Percentiles rank a stretch among this genome's conserved stretches.
Conservation (phyloP, 768 basidiomycete species). For the Royoungia palumana region DNA sequence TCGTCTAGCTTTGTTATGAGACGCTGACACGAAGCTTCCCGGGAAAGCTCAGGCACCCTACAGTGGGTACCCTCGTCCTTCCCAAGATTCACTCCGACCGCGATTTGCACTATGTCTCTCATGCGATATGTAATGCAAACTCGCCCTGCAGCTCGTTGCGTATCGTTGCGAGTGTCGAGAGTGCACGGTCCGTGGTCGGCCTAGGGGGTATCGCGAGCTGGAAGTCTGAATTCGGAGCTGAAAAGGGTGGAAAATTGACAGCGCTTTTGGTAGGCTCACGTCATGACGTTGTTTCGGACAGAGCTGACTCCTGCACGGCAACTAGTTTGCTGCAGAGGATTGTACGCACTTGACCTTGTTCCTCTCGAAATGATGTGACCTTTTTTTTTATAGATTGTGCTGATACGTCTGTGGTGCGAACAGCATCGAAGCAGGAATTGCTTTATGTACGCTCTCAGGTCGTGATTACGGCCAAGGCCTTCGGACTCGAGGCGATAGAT, state of each 20-base stretch:
- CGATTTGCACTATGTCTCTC: constrained; percentile 63
- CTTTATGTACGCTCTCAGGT: constrained; percentile 82
- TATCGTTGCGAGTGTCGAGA: constrained; percentile 84
- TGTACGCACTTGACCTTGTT: constrained; percentile 46
- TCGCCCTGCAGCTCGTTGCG: constrained; percentile 41
- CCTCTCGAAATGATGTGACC: constrained; percentile 3
- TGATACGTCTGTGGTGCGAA: constrained; percentile 78
- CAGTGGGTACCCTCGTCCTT: constrained; percentile 67
- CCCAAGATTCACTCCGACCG: constrained; percentile 76
- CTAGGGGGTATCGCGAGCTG: constrained; percentile 69
- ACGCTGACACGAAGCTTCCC: constrained; percentile 2
- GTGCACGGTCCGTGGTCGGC: constrained; percentile 66
- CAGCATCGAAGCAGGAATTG: constrained; percentile 70
- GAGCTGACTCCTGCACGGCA: not conserved
- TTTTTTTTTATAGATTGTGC: constrained; percentile 70
- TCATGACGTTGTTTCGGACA: not conserved
- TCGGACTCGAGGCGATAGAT: constrained; percentile 81
- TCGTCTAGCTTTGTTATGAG: not conserved
- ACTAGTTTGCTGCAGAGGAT: constrained; percentile 92
- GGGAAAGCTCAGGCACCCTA: constrained; percentile 41
- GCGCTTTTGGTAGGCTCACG: constrained; percentile 51
- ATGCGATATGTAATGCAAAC: constrained; percentile 19
- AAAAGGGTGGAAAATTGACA: constrained; percentile 50
- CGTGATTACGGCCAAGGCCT: constrained; percentile 79
- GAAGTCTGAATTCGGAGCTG: constrained; percentile 46